Conservation (phyloP, 176 grass and related monocot genomes). For the Carex kokanica region DNA sequence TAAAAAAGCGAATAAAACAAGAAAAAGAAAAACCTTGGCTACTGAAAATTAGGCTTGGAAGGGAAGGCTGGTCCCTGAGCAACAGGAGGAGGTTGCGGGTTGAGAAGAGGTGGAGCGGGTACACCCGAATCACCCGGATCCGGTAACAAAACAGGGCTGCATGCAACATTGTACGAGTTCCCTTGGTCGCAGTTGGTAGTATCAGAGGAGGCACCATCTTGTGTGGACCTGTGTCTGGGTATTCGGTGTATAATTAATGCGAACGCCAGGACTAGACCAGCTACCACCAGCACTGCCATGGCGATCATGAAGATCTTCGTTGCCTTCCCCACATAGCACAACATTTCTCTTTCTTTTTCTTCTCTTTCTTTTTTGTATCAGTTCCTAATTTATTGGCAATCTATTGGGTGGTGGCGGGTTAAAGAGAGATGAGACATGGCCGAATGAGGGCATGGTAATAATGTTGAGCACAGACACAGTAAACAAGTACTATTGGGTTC, state of each 20-base stretch:
- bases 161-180: background rate
- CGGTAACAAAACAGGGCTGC: constrained; percentile 11
- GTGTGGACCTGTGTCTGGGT: background rate
- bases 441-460: background rate
- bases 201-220: background rate
- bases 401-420: background rate
- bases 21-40: constrained; percentile 10
- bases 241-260: background rate
- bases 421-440: background rate
- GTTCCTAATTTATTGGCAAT: background rate
- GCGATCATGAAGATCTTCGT: constrained; percentile 85
- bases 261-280: constrained; percentile 49
- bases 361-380: background rate
- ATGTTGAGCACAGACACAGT: background rate
- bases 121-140: background rate
- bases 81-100: background rate
- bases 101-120: constrained; percentile 16
- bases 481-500: background rate
- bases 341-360: background rate
- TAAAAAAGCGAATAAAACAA: background rate
- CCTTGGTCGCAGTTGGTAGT: background rate
- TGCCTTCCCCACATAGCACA: constrained; percentile 89
- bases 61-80: background rate
- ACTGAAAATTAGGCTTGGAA: background rate
- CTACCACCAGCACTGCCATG: constrained; percentile 44